phyloP scores from a whole-genome alignment of 257 asterid species.

The Penstemon davidsonii region DNA sequence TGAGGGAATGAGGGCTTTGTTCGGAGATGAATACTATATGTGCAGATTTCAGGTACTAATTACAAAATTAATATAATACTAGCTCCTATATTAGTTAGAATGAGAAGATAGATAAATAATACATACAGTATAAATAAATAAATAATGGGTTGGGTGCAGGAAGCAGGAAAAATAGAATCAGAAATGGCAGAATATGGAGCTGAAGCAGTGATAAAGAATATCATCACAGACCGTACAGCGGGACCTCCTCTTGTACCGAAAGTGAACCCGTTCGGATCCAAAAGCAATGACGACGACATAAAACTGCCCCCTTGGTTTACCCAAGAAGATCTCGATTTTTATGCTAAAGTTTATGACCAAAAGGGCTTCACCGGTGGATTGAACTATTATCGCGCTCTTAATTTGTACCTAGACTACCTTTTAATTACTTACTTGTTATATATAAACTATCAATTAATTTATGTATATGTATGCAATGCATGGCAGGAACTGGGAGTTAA shows the following conservation, averaged over 20 bases:
- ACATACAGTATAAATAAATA: too few relatives aligned
- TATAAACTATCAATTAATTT: too few relatives aligned
- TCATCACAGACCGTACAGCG: conserved; percentile 55
- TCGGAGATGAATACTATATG: conserved; percentile 85
- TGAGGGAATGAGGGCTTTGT: conserved; percentile 52
- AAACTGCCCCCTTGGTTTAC: conserved; percentile 69
- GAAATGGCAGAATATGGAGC: conserved; percentile 66
- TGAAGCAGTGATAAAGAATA: conserved; percentile 62
- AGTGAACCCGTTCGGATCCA: conserved; percentile 57
- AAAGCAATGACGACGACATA: conserved; percentile 17
- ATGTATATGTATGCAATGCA: too few relatives aligned
- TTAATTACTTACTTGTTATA: too few relatives aligned
- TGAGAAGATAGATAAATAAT: too few relatives aligned
- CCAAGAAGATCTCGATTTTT: conserved; percentile 63
- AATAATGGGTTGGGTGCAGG: conserved; percentile 33
- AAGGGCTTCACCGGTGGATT: conserved; percentile 88
- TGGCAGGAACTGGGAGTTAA: conserved; percentile 86
- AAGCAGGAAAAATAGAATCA: conserved; percentile 69
- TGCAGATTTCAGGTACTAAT: conserved; percentile 87
- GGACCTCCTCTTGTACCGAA: conserved; percentile 67
- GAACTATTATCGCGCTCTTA: conserved; percentile 83
- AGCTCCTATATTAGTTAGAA: too few relatives aligned
- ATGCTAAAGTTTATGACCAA: conserved; percentile 45
- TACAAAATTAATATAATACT: too few relatives aligned
- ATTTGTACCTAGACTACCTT: conserved; percentile 33